Conservation (phyloP, 2,329 filamentous ascomycete species). For the Cladosporium sp. region DNA sequence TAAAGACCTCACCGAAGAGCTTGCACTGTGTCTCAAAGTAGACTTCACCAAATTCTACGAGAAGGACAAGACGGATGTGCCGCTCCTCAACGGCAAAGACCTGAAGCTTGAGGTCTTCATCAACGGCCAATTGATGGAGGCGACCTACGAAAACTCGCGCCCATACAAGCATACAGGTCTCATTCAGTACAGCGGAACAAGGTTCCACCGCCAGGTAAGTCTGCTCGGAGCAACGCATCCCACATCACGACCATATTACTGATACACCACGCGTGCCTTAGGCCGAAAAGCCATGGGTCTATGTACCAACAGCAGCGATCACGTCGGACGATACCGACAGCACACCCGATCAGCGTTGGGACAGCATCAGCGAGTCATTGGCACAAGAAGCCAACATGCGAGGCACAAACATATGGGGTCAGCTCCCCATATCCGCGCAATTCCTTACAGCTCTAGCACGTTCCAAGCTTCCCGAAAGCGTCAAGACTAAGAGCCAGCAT, state of each 20-base stretch:
- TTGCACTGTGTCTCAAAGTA: constrained; percentile 17
- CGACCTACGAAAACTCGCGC: constrained; percentile 13
- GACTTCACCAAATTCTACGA: constrained; percentile 17
- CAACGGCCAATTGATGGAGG: constrained; percentile 46
- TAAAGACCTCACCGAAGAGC: neutral
- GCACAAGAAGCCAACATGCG: constrained; percentile 36
- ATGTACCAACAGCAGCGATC: constrained; percentile 26
- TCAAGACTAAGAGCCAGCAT: constrained; percentile 31
- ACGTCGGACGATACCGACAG: neutral
- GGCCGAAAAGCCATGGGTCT: constrained; percentile 48
- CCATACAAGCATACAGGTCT: constrained; percentile 16
- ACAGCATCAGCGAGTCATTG: constrained; percentile 30
- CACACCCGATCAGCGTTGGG: constrained; percentile 39
- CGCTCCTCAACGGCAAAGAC: constrained; percentile 22
- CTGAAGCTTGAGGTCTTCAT: constrained; percentile 51
- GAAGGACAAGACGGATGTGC: neutral
- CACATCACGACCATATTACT: neutral
- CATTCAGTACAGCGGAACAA: constrained; percentile 40
- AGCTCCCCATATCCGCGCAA: constrained; percentile 38
- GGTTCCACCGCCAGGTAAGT: constrained; percentile 37
- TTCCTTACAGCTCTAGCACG: constrained; percentile 42
- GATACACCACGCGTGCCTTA: neutral
- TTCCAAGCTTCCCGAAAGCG: constrained; percentile 39
- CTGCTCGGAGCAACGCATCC: neutral
- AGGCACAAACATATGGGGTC: constrained; percentile 37